Evolutionary conservation across 78 protist genomes (phyloP), one percentile per base, ranked within the genome.

Genomic region (Chrysochromulina parva): DNA sequence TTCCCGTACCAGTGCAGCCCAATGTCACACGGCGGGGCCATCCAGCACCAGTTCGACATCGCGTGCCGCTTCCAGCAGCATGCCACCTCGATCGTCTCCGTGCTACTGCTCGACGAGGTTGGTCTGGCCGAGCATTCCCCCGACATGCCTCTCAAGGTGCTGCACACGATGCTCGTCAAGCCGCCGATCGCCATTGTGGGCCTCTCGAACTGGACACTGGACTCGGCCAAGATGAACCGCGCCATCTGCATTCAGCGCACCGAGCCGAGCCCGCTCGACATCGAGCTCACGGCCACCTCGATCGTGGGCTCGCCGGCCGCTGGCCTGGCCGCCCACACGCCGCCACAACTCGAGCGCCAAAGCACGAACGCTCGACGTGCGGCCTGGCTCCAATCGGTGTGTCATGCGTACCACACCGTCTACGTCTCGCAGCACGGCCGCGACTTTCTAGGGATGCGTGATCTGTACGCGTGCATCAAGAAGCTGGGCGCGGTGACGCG

Each of bases 381-480:
- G 10, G 28, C 50, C 20, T 62, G 84, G 59, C 74, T 73, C 11
- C 9, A 19, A 6, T 17, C 38, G 53, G 48, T 58, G 1, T 66
- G 87, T 28, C 82, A 2, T 1, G 73, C 92, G 16, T 90, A 93
- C 90, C 50, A 78, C 69, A 3, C 11, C 24, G 85, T 82, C 47
- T 93, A 90, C 91, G 19, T 1, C 17, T 2, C 20, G 28, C 94
- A 95, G 92, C 3, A 14, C 20, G 62, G 57, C 16, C 69, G 67
- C 58, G 90, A 94, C 65, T 95, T 89, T 22, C 2, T 50, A 16
- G 97, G 96, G n/a, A 73, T 94, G 73, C 88, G 97, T 24, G 97
- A 95, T 28, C 94, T 58, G 62, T 95, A 92, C 86, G 1, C 22
- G 47, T 22, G 89, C 16, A 9, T 62, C 57, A 93, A 88, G 92